Conservation (phyloP, 192 early-diverging fungal genomes). For the Entophlyctis luteolus region DNA sequence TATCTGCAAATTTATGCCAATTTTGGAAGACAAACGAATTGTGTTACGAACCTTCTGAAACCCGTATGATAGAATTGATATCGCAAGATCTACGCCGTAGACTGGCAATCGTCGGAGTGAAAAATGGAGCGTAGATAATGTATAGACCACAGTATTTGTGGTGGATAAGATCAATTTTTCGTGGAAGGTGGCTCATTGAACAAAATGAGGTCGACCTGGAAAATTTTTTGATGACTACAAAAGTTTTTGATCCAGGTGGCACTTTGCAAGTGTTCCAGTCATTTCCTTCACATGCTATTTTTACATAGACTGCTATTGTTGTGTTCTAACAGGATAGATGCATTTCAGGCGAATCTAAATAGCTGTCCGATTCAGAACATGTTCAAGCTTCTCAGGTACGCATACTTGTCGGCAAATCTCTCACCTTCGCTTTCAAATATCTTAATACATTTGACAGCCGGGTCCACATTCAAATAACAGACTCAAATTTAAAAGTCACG, state of each 20-base stretch:
- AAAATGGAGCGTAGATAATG: constrained; percentile 56
- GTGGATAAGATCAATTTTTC: constrained; percentile 47
- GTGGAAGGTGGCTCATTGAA: constrained; percentile 49
- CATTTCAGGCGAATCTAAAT: constrained; percentile 41
- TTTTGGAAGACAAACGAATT: background rate
- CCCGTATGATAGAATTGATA: background rate
- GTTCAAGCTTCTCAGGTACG: constrained; percentile 26
- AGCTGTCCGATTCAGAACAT: constrained; percentile 28
- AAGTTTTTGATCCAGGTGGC: constrained; percentile 15
- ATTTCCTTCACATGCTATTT: constrained; percentile 38
- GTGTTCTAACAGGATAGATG: constrained; percentile 52
- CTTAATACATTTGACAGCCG: constrained; percentile 38
- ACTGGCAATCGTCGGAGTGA: constrained; percentile 52
- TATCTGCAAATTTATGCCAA: background rate
- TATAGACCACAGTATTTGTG: constrained; percentile 58
- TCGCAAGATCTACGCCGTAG: constrained; percentile 50
- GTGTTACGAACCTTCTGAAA: background rate
- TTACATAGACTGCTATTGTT: constrained; percentile 39
- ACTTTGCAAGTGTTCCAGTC: constrained; percentile 35
- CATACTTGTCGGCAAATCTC: background rate
- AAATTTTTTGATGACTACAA: background rate
- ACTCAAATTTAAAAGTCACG: constrained; percentile 37
- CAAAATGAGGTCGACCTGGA: constrained; percentile 24
- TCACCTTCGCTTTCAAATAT: constrained; percentile 6
- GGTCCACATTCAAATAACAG: constrained; percentile 37